Percentiles rank a stretch among this genome's conserved stretches.
phyloP scores from a whole-genome alignment of 768 basidiomycete genomes.

The Hypsizygus marmoreus region DNA sequence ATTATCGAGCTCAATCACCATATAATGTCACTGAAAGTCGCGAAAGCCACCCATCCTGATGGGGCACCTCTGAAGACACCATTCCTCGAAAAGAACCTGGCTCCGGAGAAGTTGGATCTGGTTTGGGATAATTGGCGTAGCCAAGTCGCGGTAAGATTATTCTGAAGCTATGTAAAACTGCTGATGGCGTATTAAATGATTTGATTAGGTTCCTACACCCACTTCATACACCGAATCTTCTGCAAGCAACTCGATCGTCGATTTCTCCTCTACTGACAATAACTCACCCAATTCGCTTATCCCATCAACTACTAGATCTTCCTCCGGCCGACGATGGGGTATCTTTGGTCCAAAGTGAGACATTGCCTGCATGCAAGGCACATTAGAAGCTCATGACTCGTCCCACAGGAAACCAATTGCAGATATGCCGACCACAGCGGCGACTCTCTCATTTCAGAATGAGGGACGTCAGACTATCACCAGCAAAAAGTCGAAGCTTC shows the following conservation, averaged over 20 bases:
- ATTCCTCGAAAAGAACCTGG: constrained; percentile 4
- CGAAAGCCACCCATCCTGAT: neutral
- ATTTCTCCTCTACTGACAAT: neutral
- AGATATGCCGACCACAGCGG: neutral
- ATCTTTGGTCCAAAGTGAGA: constrained; percentile 7
- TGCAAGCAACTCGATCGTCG: neutral
- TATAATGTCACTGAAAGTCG: neutral
- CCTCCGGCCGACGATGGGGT: constrained; percentile 10
- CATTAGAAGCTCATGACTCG: no score
- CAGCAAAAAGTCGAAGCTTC: constrained; percentile 8
- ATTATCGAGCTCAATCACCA: neutral
- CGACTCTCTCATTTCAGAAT: neutral
- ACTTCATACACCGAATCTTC: neutral
- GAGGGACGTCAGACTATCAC: neutral
- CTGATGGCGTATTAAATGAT: no score
- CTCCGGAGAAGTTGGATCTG: constrained; percentile 9
- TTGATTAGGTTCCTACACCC: constrained; percentile 1
- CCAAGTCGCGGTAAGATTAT: constrained; percentile 4
- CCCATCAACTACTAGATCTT: neutral
- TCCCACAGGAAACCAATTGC: neutral
- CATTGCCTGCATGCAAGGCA: no score
- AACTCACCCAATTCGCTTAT: neutral
- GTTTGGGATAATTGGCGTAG: constrained; percentile 12
- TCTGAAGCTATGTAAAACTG: no score
- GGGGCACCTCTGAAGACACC: neutral